Percentiles rank a stretch among this genome's conserved stretches.
phyloP scores from a whole-genome alignment of 2,329 filamentous ascomycete genomes.

The Blastomyces parvus region DNA sequence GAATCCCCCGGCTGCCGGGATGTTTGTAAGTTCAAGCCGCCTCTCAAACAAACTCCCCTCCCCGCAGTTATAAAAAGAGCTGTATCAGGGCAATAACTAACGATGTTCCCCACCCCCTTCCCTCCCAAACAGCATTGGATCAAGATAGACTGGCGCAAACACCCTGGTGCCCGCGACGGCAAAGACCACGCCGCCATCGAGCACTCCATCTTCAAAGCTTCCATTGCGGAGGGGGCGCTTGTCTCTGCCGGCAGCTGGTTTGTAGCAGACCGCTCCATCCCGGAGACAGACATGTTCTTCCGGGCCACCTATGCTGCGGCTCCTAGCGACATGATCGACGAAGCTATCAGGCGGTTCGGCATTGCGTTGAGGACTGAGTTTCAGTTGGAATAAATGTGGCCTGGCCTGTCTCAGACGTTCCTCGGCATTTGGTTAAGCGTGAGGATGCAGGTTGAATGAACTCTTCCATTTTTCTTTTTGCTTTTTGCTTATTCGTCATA shows the following conservation, averaged over 20 bases:
- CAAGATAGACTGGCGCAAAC: conserved; percentile 38
- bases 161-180: conserved; percentile 32
- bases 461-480: background rate
- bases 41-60: conserved; percentile 3
- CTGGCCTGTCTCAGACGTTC: background rate
- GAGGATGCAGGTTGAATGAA: background rate
- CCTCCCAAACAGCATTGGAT: conserved; percentile 36
- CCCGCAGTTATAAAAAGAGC: background rate
- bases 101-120: background rate
- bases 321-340: conserved; percentile 57
- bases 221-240: conserved; percentile 67
- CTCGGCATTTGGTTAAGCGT: background rate
- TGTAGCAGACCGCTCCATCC: conserved; percentile 57
- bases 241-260: conserved; percentile 88
- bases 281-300: conserved; percentile 65
- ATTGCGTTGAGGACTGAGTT: conserved; percentile 59
- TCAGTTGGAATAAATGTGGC: conserved; percentile 29
- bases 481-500: too few species aligned
- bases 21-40: conserved; percentile 64
- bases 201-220: conserved; percentile 71
- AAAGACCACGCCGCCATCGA: conserved; percentile 51
- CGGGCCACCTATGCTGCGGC: conserved; percentile 83
- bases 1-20: conserved; percentile 70
- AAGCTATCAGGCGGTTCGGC: conserved; percentile 67
- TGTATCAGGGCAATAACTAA: background rate